Evolutionary conservation across 345 rosid species (phyloP).

Genomic region (Lepidium aucheri): DNA sequence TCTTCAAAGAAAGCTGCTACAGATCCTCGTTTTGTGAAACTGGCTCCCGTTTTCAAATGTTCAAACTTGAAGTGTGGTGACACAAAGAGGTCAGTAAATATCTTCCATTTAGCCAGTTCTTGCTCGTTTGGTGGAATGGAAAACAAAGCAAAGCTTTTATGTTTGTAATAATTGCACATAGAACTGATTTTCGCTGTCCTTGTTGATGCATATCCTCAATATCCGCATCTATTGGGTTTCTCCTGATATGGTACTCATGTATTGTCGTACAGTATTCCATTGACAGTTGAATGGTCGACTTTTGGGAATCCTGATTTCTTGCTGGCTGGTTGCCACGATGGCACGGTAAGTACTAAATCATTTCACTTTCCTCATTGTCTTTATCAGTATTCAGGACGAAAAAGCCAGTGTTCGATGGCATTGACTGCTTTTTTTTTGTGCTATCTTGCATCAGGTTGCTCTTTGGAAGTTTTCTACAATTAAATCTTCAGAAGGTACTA

Average conservation of each 20-base stretch:
- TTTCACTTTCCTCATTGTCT: neutral
- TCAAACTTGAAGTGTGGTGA: conserved; percentile 61
- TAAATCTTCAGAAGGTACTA: conserved; percentile 49
- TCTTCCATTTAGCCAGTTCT: too few species aligned
- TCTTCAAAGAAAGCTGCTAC: conserved; percentile 45
- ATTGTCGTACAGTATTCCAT: conserved; percentile 54
- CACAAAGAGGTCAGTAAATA: conserved; percentile 46
- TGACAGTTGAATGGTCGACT: conserved; percentile 87
- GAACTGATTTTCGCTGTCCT: too few species aligned
- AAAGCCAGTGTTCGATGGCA: neutral
- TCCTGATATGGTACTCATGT: conserved; percentile 18
- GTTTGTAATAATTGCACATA: too few species aligned
- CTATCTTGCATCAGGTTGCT: conserved; percentile 60
- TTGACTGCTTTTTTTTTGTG: neutral
- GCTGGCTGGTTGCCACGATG: conserved; percentile 96
- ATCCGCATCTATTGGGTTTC: neutral
- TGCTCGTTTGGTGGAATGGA: too few species aligned
- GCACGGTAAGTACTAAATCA: conserved; percentile 42
- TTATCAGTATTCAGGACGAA: neutral
- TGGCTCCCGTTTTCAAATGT: conserved; percentile 84
- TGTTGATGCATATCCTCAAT: neutral
- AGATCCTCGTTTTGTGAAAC: conserved; percentile 86
- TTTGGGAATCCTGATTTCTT: conserved; percentile 53
- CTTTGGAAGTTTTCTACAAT: conserved; percentile 72
- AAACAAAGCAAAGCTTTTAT: too few species aligned